A percentile compares a stretch with the other conserved stretches of the same genome.
phyloP scores from a whole-genome alignment of 805 yeast species.

The Isabelozyma rhagii region DNA sequence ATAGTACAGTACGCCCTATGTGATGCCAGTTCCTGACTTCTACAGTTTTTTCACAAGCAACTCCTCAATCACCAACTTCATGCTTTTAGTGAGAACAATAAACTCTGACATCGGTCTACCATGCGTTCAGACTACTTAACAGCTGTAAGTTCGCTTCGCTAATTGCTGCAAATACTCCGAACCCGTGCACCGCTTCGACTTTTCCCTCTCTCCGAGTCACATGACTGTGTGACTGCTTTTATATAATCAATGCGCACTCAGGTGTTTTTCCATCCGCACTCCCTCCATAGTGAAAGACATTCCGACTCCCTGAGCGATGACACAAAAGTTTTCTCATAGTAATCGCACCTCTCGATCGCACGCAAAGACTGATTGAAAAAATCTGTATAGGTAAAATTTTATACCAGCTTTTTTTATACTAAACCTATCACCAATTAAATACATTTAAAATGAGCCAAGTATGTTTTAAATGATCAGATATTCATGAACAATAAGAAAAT shows the following conservation, averaged over 20 bases:
- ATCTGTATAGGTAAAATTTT: neutral
- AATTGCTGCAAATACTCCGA: too few relatives aligned
- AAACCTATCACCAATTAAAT: constrained; percentile 12
- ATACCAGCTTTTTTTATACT: constrained; percentile 1
- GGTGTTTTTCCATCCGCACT: neutral
- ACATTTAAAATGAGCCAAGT: constrained; percentile 17
- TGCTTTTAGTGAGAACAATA: too few relatives aligned
- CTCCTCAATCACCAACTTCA: too few relatives aligned
- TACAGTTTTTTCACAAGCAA: too few relatives aligned
- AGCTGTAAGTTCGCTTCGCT: too few relatives aligned
- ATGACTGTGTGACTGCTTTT: neutral
- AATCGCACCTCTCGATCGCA: neutral
- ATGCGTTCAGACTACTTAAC: too few relatives aligned
- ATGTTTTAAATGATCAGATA: neutral
- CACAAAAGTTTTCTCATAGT: neutral
- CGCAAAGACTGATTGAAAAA: neutral
- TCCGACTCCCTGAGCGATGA: neutral
- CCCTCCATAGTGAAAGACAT: neutral
- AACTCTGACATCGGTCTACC: too few relatives aligned
- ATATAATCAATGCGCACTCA: neutral
- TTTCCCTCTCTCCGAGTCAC: neutral
- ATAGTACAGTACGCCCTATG: too few relatives aligned
- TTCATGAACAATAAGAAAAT: neutral
- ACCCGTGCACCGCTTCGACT: neutral
- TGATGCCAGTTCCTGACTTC: too few relatives aligned